These are phyloP conservation scores for Sclerotinia glacialis DNA, from an alignment of 2,329 filamentous ascomycete genomes.

Conservation along the genomic window DNA sequence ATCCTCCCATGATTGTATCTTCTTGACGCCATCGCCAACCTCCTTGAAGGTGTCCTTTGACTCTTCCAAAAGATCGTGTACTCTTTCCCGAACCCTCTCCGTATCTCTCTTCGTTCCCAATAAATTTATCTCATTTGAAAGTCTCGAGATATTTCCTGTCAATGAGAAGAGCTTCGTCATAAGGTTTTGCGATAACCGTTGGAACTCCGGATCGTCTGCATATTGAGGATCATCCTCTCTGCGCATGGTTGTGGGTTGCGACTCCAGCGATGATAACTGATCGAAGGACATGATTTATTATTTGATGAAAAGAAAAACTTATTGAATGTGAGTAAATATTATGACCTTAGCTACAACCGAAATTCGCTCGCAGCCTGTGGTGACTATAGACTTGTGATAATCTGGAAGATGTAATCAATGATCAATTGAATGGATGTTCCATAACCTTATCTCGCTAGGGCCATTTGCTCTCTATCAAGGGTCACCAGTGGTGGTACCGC, in stretches of 20 bases:
- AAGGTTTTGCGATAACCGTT: constrained; percentile 74
- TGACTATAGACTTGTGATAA: constrained; percentile 12
- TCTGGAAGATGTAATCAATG: background rate
- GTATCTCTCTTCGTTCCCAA: constrained; percentile 90
- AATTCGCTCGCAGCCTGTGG: constrained; percentile 22
- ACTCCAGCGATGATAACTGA: constrained; percentile 78
- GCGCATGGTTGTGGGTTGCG: constrained; percentile 67
- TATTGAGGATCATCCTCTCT: constrained; percentile 72
- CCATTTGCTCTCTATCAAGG: background rate
- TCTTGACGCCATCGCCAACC: constrained; percentile 91
- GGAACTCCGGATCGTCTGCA: constrained; percentile 89
- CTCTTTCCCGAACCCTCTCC: constrained; percentile 82
- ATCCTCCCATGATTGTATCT: constrained; percentile 81
- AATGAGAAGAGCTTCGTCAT: constrained; percentile 88
- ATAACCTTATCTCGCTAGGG: constrained; percentile 5
- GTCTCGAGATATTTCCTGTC: constrained; percentile 80
- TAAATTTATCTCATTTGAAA: constrained; percentile 79
- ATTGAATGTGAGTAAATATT: background rate
- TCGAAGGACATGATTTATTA: constrained; percentile 77
- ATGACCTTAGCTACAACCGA: constrained; percentile 1
- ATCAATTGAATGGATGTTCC: background rate
- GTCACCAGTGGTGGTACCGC: background rate
- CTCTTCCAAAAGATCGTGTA: constrained; percentile 83
- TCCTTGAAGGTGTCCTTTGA: constrained; percentile 84
- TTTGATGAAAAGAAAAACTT: background rate